Conservation (phyloP, 305 asterid species). For the Fraxinus floribunda region DNA sequence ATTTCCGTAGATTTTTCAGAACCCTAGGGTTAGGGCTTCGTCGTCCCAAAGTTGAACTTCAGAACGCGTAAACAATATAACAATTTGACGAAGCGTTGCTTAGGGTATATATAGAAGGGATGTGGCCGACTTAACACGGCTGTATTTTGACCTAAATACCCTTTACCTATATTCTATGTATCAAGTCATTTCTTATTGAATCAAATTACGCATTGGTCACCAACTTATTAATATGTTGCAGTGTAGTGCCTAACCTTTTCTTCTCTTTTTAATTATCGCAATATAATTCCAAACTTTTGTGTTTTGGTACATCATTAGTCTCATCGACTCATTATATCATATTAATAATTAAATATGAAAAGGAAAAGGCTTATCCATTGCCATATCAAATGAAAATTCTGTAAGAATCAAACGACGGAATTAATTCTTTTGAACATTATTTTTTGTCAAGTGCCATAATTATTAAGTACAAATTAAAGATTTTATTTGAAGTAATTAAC, state of each 20-base stretch:
- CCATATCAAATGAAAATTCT: neutral
- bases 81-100: neutral
- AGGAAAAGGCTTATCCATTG: neutral
- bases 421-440: no score
- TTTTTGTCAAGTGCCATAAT: neutral
- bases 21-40: slow-evolving; percentile 50
- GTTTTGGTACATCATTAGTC: neutral
- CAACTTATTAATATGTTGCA: neutral
- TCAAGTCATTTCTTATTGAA: neutral
- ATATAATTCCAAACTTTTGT: neutral
- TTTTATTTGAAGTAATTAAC: neutral
- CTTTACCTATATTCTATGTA: neutral
- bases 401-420: neutral
- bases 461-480: neutral
- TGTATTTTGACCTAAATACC: neutral
- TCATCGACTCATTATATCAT: neutral
- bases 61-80: neutral
- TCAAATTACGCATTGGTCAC: neutral
- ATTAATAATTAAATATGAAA: no score
- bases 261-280: neutral
- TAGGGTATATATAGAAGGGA: slow-evolving; percentile 17
- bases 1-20: slow-evolving; percentile 16
- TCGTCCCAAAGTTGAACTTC: neutral
- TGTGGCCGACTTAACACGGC: slow-evolving; percentile 18
- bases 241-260: neutral